These are phyloP conservation scores for Sungouiozyma intestinalis DNA, from an alignment of 805 yeast genomes.

Conservation along the genomic window DNA sequence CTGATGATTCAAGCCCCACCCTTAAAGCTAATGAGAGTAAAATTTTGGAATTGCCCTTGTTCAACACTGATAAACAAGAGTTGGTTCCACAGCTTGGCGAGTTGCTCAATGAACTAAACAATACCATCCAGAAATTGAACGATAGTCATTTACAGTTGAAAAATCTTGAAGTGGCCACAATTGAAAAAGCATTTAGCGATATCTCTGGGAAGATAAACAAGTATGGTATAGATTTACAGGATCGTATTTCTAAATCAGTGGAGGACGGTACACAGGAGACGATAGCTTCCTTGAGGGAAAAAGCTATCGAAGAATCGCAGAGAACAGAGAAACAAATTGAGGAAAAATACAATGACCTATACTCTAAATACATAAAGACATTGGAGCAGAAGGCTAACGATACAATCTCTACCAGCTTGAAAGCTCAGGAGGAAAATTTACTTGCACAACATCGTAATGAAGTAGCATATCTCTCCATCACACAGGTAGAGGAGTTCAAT, in stretches of 20 bases:
- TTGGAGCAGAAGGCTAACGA: slow-evolving; percentile 50
- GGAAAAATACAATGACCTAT: slow-evolving; percentile 48
- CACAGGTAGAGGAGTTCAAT: slow-evolving; percentile 59
- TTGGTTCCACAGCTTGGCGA: not conserved
- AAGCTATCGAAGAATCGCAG: slow-evolving; percentile 16
- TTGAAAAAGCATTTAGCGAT: slow-evolving; percentile 13
- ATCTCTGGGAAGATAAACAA: slow-evolving; percentile 9
- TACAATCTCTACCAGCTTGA: slow-evolving; percentile 53
- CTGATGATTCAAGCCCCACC: not conserved
- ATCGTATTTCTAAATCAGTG: slow-evolving; percentile 9
- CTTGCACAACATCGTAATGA: slow-evolving; percentile 66
- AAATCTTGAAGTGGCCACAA: slow-evolving; percentile 21
- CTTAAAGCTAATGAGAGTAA: not conserved
- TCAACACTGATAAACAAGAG: not conserved
- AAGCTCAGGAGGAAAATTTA: slow-evolving; percentile 54
- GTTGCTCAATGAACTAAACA: slow-evolving; percentile 25
- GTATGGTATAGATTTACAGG: slow-evolving; percentile 10
- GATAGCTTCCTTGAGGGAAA: slow-evolving; percentile 13
- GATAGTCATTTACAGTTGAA: not conserved
- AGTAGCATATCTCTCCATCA: slow-evolving; percentile 53
- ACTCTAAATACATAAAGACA: slow-evolving; percentile 48
- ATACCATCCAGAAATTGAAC: slow-evolving; percentile 29
- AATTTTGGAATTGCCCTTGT: not conserved
- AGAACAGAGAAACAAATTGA: slow-evolving; percentile 46
- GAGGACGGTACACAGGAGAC: slow-evolving; percentile 11